phyloP scores from a whole-genome alignment of 2,329 filamentous ascomycete species.

The Aureobasidium vineae region DNA sequence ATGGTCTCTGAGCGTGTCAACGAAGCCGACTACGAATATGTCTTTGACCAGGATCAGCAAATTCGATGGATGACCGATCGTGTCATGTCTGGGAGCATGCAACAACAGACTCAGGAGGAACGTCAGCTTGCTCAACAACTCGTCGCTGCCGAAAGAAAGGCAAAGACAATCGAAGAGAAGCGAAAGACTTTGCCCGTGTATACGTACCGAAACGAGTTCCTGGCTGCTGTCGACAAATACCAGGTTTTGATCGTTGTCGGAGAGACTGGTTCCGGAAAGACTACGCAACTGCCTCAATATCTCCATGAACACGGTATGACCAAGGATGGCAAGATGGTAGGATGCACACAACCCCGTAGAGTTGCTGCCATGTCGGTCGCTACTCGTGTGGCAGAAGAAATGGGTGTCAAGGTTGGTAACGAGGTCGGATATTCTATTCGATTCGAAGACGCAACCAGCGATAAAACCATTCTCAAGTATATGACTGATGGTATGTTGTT shows the following conservation, averaged over 20 bases:
- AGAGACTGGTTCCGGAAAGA: conserved; percentile 94
- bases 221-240: conserved; percentile 80
- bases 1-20: conserved; percentile 70
- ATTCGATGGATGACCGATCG: conserved; percentile 81
- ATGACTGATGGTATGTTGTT: conserved; percentile 97
- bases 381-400: conserved; percentile 91
- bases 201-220: conserved; percentile 77
- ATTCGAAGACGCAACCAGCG: conserved; percentile 88
- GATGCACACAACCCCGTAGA: conserved; percentile 89
- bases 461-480: conserved; percentile 90
- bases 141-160: conserved; percentile 84
- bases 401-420: conserved; percentile 82
- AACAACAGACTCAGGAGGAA: conserved; percentile 70
- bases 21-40: conserved; percentile 84
- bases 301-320: conserved; percentile 89
- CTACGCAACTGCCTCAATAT: conserved; percentile 92
- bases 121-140: conserved; percentile 75
- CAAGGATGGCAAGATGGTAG: conserved; percentile 78
- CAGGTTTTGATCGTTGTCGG: conserved; percentile 91
- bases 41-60: conserved; percentile 85
- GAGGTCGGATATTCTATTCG: conserved; percentile 94
- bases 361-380: conserved; percentile 98
- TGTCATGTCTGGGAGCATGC: conserved; percentile 66
- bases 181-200: conserved; percentile 89
- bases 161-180: conserved; percentile 84